Percentiles rank a stretch among this genome's conserved stretches.
phyloP scores from a whole-genome alignment of 768 basidiomycete genomes.

The Amanita polypyramis region DNA sequence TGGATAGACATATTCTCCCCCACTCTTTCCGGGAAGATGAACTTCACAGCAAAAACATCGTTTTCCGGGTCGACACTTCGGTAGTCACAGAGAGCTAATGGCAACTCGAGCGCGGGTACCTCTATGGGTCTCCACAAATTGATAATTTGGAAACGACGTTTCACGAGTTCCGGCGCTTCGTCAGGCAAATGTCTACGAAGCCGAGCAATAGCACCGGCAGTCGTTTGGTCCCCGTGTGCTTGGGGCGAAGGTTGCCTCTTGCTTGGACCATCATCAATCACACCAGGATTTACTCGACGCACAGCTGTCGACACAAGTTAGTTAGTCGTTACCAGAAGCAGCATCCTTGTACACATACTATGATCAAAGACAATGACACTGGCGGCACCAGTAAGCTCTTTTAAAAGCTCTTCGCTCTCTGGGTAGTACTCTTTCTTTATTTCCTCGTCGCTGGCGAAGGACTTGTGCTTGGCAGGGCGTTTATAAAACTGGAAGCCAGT shows the following conservation, averaged over 20 bases:
- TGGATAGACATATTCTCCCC: constrained; percentile 41
- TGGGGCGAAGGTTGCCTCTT: constrained; percentile 27
- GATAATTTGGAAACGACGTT: constrained; percentile 45
- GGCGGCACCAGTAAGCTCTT: constrained; percentile 49
- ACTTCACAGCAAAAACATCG: constrained; percentile 33
- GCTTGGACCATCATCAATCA: constrained; percentile 15
- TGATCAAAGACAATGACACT: constrained; percentile 52
- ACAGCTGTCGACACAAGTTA: constrained; percentile 16
- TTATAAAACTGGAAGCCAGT: constrained; percentile 39
- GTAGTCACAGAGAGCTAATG: constrained; percentile 42
- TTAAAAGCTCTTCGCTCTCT: constrained; percentile 47
- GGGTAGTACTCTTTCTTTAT: constrained; percentile 48
- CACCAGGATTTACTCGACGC: constrained; percentile 24
- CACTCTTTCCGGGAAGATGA: constrained; percentile 38
- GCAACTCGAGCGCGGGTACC: constrained; percentile 37
- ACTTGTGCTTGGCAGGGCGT: constrained; percentile 30
- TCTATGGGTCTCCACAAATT: constrained; percentile 52
- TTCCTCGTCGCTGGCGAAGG: constrained; percentile 41
- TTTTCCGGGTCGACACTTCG: constrained; percentile 28
- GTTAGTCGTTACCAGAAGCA: neutral
- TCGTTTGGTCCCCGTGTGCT: constrained; percentile 36
- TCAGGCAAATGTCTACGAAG: constrained; percentile 37
- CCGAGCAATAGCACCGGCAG: constrained; percentile 29
- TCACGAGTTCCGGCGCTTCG: constrained; percentile 32
- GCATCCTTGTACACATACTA: constrained; percentile 27